Evolutionary conservation across 768 basidiomycete genomes (phyloP).

Genomic region (Mycena epipterygia): DNA sequence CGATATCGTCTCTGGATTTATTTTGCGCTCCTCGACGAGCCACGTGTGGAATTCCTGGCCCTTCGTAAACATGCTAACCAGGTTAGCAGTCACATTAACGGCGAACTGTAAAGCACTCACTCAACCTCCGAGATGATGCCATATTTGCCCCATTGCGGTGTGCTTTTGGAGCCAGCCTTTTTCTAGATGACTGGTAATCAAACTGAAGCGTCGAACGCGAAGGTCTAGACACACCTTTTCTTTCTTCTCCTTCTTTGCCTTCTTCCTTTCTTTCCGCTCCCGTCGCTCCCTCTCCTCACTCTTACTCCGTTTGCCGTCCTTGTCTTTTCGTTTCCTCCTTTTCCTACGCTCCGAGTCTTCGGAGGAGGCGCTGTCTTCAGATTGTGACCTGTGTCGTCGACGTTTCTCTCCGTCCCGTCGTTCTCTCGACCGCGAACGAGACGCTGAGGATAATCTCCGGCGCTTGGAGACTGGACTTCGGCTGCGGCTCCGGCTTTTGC

Average conservation of each 20-base stretch:
- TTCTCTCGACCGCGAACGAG: conserved; percentile 44
- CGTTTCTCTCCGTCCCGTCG: conserved; percentile 48
- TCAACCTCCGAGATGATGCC: conserved; percentile 89
- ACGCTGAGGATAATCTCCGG: conserved; percentile 44
- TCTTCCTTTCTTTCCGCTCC: conserved; percentile 67
- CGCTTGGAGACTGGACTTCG: conserved; percentile 50
- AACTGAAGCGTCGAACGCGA: conserved; percentile 3
- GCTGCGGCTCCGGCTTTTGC: conserved; percentile 43
- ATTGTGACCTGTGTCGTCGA: conserved; percentile 49
- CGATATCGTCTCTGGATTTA: conserved; percentile 90
- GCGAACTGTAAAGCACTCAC: conserved; percentile 60
- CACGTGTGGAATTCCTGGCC: conserved; percentile 91
- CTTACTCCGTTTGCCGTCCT: conserved; percentile 58
- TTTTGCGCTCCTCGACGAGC: conserved; percentile 92
- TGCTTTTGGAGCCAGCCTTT: conserved; percentile 61
- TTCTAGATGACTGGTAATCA: conserved; percentile 52
- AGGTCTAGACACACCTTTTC: conserved; percentile 57
- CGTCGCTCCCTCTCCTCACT: conserved; percentile 50
- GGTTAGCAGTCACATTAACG: conserved; percentile 7
- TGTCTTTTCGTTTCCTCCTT: conserved; percentile 58
- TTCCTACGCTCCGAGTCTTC: conserved; percentile 58
- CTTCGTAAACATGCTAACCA: conserved; percentile 82
- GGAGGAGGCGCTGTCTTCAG: conserved; percentile 59
- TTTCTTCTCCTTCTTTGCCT: conserved; percentile 81
- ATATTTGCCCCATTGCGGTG: conserved; percentile 90